phyloP scores from a whole-genome alignment of 2,329 filamentous ascomycete genomes.

The Torrubiella hemipterigena region DNA sequence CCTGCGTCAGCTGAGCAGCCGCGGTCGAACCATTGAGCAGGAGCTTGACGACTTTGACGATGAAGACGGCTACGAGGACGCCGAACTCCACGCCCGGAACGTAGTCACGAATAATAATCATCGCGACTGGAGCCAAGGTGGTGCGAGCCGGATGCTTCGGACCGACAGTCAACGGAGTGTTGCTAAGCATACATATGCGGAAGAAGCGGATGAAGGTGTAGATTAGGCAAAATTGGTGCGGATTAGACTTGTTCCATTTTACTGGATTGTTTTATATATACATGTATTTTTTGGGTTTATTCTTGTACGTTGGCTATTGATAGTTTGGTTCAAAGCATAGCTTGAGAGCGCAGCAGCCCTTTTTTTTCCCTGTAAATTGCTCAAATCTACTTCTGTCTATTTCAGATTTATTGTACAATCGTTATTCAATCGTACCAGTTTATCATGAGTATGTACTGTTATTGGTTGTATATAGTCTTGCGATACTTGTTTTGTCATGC shows the following conservation, averaged over 20 bases:
- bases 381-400: no score
- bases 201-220: conserved; percentile 18
- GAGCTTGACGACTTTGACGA: conserved; percentile 28
- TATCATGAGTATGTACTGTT: no score
- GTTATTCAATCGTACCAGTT: no score
- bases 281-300: no score
- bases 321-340: no score
- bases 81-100: no score
- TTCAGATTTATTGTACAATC: no score
- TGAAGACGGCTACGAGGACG: conserved; percentile 17
- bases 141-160: conserved; percentile 30
- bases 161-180: conserved; percentile 16
- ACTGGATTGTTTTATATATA: conserved; percentile 5
- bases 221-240: conserved; percentile 15
- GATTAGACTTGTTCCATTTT: conserved; percentile 5
- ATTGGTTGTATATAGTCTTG: no score
- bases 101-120: conserved; percentile 30
- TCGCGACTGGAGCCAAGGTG: conserved; percentile 24
- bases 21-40: conserved; percentile 30
- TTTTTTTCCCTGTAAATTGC: background rate
- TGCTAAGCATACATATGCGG: conserved; percentile 7
- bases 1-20: conserved; percentile 34
- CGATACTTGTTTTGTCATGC: no score
- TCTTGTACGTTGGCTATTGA: no score
- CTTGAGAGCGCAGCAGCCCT: no score